Base-by-base conservation (phyloP, 306 rosid species). In the Lathyrus tuberosus region DNA sequence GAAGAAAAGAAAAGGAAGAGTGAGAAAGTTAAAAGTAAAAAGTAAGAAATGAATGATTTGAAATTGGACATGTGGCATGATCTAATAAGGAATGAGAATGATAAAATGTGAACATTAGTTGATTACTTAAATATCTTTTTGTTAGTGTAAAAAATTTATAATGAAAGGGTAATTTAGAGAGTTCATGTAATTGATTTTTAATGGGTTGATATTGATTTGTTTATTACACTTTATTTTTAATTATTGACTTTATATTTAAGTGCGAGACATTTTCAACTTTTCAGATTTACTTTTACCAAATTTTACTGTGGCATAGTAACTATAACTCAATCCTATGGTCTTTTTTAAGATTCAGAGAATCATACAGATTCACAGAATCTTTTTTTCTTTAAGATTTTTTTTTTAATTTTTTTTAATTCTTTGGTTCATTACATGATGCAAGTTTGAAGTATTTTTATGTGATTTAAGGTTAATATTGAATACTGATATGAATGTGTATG, bases 231-330 rank as follows among this genome's bases (percentile, higher is more conserved):
- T 33, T 57, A 26, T 51, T 51, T 35, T 43, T 4, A 41, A 14
- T 62, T 13, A 10, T 18, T 71, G 58, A 57, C 73, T 71, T 46
- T 37, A 2, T 24, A 3, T 63, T 76, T 30, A 38, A 16, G 48
- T 48, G 35, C 12, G n/a, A 4, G 20, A 22, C 44, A 31, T 54
- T 62, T 76, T 14, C 22, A 17, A 10, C 6, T 20, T 57, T 38
- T 16, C 5, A 31, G 15, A 16, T 17, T 60, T 71, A 4, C 59
- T 71, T 53, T 22, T 58, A 6, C 2, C 17, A 42, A 42, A 18
- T 47, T 52, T 58, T 15, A 35, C 51, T 10, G 15, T 63, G 64
- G 5, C 30, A 12, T 3, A 59, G 15, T 15, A 46, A 56, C 13
- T 14, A 38, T 16, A 17, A 24, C 26, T 24, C 26, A 24, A 24